Evolutionary conservation across 1,139 yeast genomes (phyloP).

Genomic region (Hemisphaericaspora lyxosophila): DNA sequence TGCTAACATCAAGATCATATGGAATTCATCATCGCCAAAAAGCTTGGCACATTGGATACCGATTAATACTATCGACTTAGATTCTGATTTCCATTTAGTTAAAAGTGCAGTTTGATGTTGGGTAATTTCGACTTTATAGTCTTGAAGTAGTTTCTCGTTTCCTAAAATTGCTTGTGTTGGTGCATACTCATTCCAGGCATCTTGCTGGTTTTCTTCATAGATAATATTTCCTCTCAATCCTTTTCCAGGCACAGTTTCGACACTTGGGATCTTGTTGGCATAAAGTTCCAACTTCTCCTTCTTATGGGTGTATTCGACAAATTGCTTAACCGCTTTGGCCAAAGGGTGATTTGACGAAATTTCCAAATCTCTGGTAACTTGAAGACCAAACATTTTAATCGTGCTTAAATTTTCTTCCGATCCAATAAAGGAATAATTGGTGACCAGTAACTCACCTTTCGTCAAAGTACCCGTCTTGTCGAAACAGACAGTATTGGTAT

Average conservation of each 20-base stretch:
- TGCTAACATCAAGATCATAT: constrained; percentile 50
- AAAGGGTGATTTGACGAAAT: constrained; percentile 69
- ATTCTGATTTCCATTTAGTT: constrained; percentile 57
- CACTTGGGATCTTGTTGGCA: constrained; percentile 46
- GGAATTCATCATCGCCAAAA: constrained; percentile 30
- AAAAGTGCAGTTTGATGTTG: constrained; percentile 28
- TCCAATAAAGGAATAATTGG: constrained; percentile 39
- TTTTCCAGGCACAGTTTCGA: constrained; percentile 56
- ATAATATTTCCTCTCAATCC: constrained; percentile 52
- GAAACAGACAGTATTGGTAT: constrained; percentile 63
- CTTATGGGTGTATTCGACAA: constrained; percentile 26
- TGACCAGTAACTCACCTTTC: constrained; percentile 58
- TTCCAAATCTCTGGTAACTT: constrained; percentile 61
- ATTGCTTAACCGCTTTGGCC: constrained; percentile 55
- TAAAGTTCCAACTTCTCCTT: constrained; percentile 20
- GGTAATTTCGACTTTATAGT: constrained; percentile 34
- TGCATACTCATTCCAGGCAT: constrained; percentile 28
- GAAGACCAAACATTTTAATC: constrained; percentile 35
- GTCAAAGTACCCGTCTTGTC: constrained; percentile 83
- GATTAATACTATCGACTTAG: constrained; percentile 62
- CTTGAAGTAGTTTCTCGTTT: constrained; percentile 57
- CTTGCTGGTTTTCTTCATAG: constrained; percentile 18
- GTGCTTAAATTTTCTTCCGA: constrained; percentile 16
- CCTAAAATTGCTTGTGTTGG: constrained; percentile 57
- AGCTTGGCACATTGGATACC: constrained; percentile 37